Evolutionary conservation across 2,329 filamentous ascomycete species (phyloP), one percentile per base, ranked within the genome.

Genomic region (Paraphaeosphaeria sporulosa): DNA sequence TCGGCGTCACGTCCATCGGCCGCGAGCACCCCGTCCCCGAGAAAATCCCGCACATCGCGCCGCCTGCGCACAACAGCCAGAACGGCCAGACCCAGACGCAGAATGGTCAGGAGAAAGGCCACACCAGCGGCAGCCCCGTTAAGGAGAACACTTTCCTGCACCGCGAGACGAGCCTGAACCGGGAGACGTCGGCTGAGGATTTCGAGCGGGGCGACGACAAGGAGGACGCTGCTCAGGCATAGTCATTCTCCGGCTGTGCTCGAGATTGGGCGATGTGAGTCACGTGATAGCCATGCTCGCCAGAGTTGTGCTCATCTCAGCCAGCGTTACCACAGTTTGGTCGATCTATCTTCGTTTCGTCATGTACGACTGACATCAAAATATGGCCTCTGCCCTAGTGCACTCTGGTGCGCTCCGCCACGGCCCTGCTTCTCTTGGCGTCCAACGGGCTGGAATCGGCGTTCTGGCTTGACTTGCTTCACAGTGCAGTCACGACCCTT

Each of bases 11-110:
- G 76, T 90, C 90, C 74, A 92, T 99, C 74, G 95, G 95, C 73
- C 94, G 92, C 73, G 90, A 97, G 82, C 95, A 99, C 80, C 95
- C 95, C 57, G 90, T 94, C 54, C 93, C 94, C 68, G 93, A 97
- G 82, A 96, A 96, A 79, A 97, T 97, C 79, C 94, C 94, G 32
- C 93, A 97, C 83, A 86, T 94, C 69, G 89, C 90, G 46, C 90
- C 90, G 58, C 89, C 90, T 62, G 71, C 68, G 72, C 81, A 77
- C 69, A 78, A 77, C 70, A 79, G 79, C 69, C 77, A 75, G 56
- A 71, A 78, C 70, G 79, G 79, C 68, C 78, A 75, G 58, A 71
- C 64, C 34, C 67, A 72, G 19, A 74, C 72, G 68, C 71, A 69
- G 52, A 77, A 63, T 60, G 60, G 51, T 71, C 71, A 81, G 72